Base-by-base conservation (phyloP, 805 yeast species). In the Lachancea meyersii region DNA sequence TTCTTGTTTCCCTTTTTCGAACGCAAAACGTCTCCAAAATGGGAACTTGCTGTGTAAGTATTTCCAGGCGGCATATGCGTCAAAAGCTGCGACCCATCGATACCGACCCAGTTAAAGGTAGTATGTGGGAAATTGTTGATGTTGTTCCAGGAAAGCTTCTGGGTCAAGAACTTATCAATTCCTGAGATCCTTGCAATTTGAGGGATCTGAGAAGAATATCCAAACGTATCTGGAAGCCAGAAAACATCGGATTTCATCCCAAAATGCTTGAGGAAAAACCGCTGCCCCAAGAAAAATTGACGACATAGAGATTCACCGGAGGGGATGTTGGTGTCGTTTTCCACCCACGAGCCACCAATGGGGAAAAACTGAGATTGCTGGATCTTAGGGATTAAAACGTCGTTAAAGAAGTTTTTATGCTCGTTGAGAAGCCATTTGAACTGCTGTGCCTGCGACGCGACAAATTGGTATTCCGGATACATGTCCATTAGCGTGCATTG, bases 61-160 rank as follows among this genome's bases (percentile, higher is more conserved):
- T 91, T 86, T 10, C 84, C 93, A 5, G 98, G 97, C 17, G 98
- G 97, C 97, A 93, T 93, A 61, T 91, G 98, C 27, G 91, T 87
- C 52, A 93, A 66, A 1, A 91, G 87, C 63, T 91, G 97, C 3
- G 95, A 77, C 0, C 96, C 95, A 64, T 91, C 97, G 34, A 93
- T 72, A 22, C 95, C 95, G 4, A 84, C 84, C 98, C 98, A 91
- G 60, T 87, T 87, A 65, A 91, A 91, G 0, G 97, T 86, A 10
- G 86, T 74, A 55, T 86, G 75, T 1, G 98, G 98, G 68, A 91
- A 91, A 42, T 69, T 71, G 62, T 91, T 89, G 64, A 91, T 87
- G 60, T 91, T 91, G 67, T 91, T 91, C 98, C 98, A 93, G 2
- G 95, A 84, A 48, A 91, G 73, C 61, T 91, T 91, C 63, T 91